These are phyloP conservation scores for Neurospora sp. DNA, from an alignment of 495 filamentous ascomycete species.

Conservation along the genomic window DNA sequence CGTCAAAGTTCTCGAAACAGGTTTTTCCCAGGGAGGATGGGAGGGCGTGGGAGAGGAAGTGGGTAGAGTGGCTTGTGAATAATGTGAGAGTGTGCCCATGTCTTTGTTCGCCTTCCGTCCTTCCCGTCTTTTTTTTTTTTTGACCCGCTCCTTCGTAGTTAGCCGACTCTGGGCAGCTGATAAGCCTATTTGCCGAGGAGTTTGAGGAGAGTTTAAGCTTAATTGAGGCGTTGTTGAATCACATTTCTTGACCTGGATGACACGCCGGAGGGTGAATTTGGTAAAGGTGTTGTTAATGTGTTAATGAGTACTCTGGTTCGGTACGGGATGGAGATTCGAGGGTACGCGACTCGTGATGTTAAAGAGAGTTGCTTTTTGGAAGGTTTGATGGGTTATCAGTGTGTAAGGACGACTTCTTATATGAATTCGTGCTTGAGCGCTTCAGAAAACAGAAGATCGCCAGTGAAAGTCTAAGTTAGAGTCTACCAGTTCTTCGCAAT, in stretches of 20 bases:
- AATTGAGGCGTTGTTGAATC: not conserved
- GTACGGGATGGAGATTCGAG: not conserved
- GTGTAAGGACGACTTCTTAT: not conserved
- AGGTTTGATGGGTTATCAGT: not conserved
- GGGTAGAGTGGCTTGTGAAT: not conserved
- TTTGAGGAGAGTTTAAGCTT: not conserved
- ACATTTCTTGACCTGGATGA: not conserved
- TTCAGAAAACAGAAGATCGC: not conserved
- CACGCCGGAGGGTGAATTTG: not conserved
- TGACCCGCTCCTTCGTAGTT: not conserved
- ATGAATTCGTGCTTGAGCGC: not conserved
- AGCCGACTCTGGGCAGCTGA: not conserved
- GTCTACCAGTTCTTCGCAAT: not conserved
- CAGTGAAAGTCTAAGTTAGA: not conserved
- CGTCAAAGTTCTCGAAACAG: not conserved
- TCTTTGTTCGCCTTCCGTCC: not conserved
- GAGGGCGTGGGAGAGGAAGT: not conserved
- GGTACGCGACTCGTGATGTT: not conserved
- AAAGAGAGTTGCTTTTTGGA: not conserved
- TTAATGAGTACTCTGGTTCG: not conserved
- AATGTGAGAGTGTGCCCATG: not conserved
- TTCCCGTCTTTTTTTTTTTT: not conserved
- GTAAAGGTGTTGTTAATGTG: not conserved
- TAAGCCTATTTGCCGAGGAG: not conserved
- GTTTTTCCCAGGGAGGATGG: not conserved